Conservation (phyloP, 257 asterid genomes). For the Nicotiana undulata region DNA sequence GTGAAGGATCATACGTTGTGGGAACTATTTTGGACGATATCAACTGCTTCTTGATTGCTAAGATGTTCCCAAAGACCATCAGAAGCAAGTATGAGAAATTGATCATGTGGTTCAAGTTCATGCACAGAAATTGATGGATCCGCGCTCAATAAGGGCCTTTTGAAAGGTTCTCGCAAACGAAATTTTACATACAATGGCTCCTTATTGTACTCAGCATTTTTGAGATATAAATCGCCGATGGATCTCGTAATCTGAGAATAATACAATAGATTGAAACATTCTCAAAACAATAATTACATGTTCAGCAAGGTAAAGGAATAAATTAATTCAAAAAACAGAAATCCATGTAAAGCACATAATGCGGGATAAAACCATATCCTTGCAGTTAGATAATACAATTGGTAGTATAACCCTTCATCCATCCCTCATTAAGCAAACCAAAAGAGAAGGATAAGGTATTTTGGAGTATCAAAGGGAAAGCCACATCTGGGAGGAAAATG, state of each 20-base stretch:
- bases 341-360: background rate
- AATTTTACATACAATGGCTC: conserved; percentile 45
- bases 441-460: background rate
- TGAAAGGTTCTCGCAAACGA: conserved; percentile 37
- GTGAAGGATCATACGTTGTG: conserved; percentile 27
- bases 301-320: background rate
- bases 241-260: conserved; percentile 38
- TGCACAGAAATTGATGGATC: conserved; percentile 39
- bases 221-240: conserved; percentile 44
- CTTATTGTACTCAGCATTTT: conserved; percentile 38
- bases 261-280: background rate
- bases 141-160: conserved; percentile 35
- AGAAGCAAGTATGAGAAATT: conserved; percentile 46
- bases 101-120: conserved; percentile 39
- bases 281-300: background rate
- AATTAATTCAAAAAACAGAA: background rate
- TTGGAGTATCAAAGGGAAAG: background rate
- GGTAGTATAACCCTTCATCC: background rate
- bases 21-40: conserved; percentile 39
- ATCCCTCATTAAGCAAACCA: background rate
- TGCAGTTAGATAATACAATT: background rate
- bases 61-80: conserved; percentile 60
- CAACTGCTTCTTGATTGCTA: conserved; percentile 46
- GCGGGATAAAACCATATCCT: background rate
- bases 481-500: background rate